Base-by-base conservation (phyloP, 1,284 basidiomycete species). In the Taiwanofungus camphoratus region DNA sequence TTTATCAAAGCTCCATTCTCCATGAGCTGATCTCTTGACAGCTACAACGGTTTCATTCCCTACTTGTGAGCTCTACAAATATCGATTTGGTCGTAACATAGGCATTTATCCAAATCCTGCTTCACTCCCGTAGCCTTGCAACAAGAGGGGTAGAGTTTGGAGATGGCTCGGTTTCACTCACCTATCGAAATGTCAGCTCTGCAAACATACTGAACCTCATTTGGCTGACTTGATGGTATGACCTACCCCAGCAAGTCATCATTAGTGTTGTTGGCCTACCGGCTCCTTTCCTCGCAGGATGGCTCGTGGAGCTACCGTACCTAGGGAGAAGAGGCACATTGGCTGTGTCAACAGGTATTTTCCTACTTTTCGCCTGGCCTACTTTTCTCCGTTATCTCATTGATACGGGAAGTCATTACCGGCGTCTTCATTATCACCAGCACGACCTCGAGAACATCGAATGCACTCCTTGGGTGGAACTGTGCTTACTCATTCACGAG, bases 401-500 rank as follows among this genome's bases (percentile, higher is more conserved):
- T 9, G 11, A 22, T 13, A 3, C 36, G 42, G 37, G 40, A 55
- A 80, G 74, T 66, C 49, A 67, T 83, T 46, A 86, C 84, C 1
- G 82, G 83, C 11, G 67, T 73, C 21, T 86, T 86, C 64, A 66
- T 87, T 16, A 81, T 85, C 59, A 74, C 74, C 29, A 77, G 73
- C 27, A 87, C 85, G 27, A 83, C 80, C 5, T 73, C 82, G 21
- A 68, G 74, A 39, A 77, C 71, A 40, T 80, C 79, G 1, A 67
- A 75, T 48, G 71, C 77, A 22, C 68, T 87, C 24, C 66, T 87
- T 18, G 83, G 80, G 22, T 85, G 80, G 81, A 86, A 86, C 56
- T 86, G 82, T 52, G 82, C 75, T 15, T 82, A 80, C 52, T 71
- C 67, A 16, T 77, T 82, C 55, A 72, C 65, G 50, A 76, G 72